phyloP scores from a whole-genome alignment of 768 basidiomycete species.

The Boletus sp. region DNA sequence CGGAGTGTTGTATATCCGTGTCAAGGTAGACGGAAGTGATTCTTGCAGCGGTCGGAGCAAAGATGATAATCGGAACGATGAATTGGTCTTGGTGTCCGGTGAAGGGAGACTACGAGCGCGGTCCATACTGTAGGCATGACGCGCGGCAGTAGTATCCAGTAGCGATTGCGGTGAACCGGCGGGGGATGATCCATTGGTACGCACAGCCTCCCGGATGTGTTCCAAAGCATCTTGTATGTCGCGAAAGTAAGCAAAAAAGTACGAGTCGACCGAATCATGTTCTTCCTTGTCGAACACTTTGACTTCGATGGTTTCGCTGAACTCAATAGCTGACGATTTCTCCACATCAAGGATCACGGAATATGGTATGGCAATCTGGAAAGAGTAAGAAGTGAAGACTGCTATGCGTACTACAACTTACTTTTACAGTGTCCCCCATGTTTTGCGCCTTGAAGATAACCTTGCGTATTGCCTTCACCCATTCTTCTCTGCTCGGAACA shows the following conservation, averaged over 20 bases:
- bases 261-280: conserved; percentile 76
- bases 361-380: conserved; percentile 89
- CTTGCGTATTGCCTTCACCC: conserved; percentile 93
- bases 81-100: conserved; percentile 30
- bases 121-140: conserved; percentile 35
- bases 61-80: conserved; percentile 61
- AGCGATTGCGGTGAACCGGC: conserved; percentile 30
- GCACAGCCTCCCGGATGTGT: conserved; percentile 76
- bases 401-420: conserved; percentile 25
- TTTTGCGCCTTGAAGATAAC: conserved; percentile 97
- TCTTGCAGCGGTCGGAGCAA: conserved; percentile 71
- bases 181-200: conserved; percentile 42
- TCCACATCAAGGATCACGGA: conserved; percentile 87
- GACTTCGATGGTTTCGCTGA: conserved; percentile 94
- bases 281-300: conserved; percentile 83
- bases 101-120: conserved; percentile 40
- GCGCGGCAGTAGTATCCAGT: conserved; percentile 58
- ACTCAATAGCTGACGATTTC: conserved; percentile 84
- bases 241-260: conserved; percentile 94
- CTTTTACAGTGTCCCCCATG: conserved; percentile 94
- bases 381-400: conserved; percentile 4
- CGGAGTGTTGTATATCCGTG: conserved; percentile 30
- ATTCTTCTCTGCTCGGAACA: conserved; percentile 81
- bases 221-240: conserved; percentile 74
- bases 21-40: conserved; percentile 37